phyloP scores from a whole-genome alignment of 2,329 filamentous ascomycete genomes.

The Dactylonectria estremocensis region DNA sequence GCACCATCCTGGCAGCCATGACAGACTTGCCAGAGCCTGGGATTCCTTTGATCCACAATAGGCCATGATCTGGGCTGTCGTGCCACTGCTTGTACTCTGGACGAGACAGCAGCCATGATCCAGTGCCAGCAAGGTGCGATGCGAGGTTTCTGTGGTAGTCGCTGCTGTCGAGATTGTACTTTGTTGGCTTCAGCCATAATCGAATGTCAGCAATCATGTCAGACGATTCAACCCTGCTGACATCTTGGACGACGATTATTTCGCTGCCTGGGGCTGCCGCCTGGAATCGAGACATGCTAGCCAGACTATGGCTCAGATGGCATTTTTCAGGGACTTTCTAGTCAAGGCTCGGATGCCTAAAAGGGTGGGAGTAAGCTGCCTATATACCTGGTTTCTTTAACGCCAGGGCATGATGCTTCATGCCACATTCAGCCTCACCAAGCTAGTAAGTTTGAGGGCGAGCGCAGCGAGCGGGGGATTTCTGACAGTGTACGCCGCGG shows the following conservation, averaged over 20 bases:
- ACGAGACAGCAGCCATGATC: constrained; percentile 28
- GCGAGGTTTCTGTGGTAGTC: constrained; percentile 46
- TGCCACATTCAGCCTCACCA: too few relatives aligned
- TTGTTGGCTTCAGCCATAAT: constrained; percentile 49
- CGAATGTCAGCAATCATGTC: constrained; percentile 33
- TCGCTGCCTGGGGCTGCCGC: too few relatives aligned
- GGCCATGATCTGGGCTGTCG: constrained; percentile 12
- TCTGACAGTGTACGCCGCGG: too few relatives aligned
- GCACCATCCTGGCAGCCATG: constrained; percentile 45
- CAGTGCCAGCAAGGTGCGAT: constrained; percentile 36
- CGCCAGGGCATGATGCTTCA: too few relatives aligned
- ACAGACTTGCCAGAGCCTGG: constrained; percentile 56
- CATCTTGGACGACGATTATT: neutral
- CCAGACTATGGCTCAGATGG: too few relatives aligned
- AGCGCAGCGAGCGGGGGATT: too few relatives aligned
- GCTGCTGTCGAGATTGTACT: constrained; percentile 40
- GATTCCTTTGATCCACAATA: constrained; percentile 51
- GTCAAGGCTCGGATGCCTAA: too few relatives aligned
- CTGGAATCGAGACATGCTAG: neutral
- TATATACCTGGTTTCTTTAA: too few relatives aligned
- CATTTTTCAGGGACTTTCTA: too few relatives aligned
- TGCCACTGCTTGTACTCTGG: constrained; percentile 34
- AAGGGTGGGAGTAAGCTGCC: too few relatives aligned
- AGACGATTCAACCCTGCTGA: neutral
- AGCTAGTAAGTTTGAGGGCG: too few relatives aligned